Evolutionary conservation across 495 filamentous ascomycete genomes (phyloP).

Genomic region (Penicillium paxilli): DNA sequence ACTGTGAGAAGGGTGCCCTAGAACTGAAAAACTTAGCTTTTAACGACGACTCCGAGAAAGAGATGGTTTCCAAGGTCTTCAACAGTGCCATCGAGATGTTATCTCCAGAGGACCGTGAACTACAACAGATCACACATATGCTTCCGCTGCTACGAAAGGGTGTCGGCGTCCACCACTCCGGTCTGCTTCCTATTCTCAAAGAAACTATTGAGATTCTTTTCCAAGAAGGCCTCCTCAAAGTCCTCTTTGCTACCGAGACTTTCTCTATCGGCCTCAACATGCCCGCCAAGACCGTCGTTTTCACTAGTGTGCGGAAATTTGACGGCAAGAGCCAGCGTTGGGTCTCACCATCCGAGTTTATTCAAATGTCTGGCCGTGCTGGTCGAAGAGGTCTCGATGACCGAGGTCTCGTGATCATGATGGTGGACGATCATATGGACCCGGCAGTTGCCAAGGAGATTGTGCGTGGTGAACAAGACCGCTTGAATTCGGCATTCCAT

Average conservation of each 20-base stretch:
- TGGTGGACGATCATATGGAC: constrained; percentile 96
- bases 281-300: constrained; percentile 98
- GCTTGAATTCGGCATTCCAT: constrained; percentile 95
- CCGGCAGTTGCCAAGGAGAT: constrained; percentile 91
- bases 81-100: constrained; percentile 84
- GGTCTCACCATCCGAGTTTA: constrained; percentile 92
- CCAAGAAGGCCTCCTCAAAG: constrained; percentile 97
- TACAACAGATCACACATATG: constrained; percentile 90
- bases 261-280: constrained; percentile 99
- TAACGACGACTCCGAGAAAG: constrained; percentile 95
- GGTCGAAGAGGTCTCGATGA: constrained; percentile 97
- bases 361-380: constrained; percentile 97
- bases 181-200: constrained; percentile 92
- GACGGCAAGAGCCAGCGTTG: constrained; percentile 82
- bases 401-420: constrained; percentile 98
- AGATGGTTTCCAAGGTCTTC: constrained; percentile 93
- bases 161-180: constrained; percentile 96
- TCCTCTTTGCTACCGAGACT: constrained; percentile 95
- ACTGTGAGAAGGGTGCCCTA: constrained; percentile 85
- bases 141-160: constrained; percentile 86
- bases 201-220: constrained; percentile 99
- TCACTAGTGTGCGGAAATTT: constrained; percentile 93
- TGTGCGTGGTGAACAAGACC: constrained; percentile 93
- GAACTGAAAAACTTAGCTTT: constrained; percentile 85
- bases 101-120: constrained; percentile 82